Conservation (phyloP, 2,329 filamentous ascomycete species). For the Aspergillus niger region DNA sequence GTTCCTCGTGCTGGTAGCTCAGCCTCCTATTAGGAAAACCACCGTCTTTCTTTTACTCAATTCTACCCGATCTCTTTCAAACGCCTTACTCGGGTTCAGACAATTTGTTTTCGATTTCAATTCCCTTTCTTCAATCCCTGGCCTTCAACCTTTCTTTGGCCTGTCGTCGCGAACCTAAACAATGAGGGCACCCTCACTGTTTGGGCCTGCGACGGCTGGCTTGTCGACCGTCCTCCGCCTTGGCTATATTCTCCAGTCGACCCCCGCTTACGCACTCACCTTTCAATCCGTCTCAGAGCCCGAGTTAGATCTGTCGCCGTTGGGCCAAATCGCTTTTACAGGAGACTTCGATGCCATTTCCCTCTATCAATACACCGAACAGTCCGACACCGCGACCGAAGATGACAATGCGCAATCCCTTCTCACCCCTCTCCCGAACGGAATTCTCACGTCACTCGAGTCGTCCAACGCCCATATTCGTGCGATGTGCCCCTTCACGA, state of each 20-base stretch:
- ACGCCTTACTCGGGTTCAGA: slow-evolving; percentile 14
- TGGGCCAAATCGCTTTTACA: slow-evolving; percentile 81
- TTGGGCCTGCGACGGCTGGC: slow-evolving; percentile 47
- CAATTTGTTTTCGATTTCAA: background rate
- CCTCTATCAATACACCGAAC: slow-evolving; percentile 80
- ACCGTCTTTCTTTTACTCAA: slow-evolving; percentile 10
- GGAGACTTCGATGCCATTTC: slow-evolving; percentile 93
- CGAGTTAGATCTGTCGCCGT: slow-evolving; percentile 67
- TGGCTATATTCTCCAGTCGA: slow-evolving; percentile 25
- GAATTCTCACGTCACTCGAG: slow-evolving; percentile 72
- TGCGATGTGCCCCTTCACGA: slow-evolving; percentile 80
- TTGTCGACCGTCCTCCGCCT: slow-evolving; percentile 34
- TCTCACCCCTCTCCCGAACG: slow-evolving; percentile 80
- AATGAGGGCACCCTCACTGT: slow-evolving; percentile 50
- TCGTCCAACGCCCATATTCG: slow-evolving; percentile 81
- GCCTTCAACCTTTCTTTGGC: slow-evolving; percentile 17
- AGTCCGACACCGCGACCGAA: slow-evolving; percentile 62
- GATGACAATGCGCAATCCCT: slow-evolving; percentile 81
- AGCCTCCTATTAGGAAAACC: slow-evolving; percentile 12
- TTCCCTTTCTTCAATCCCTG: background rate
- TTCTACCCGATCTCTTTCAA: slow-evolving; percentile 13
- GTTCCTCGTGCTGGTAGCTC: slow-evolving; percentile 17
- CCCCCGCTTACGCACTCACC: slow-evolving; percentile 34
- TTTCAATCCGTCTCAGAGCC: slow-evolving; percentile 41
- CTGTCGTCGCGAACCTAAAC: slow-evolving; percentile 43